Evolutionary conservation across 768 basidiomycete genomes (phyloP), one percentile per base, ranked within the genome.

Genomic region (Leccinum longicurvipes): DNA sequence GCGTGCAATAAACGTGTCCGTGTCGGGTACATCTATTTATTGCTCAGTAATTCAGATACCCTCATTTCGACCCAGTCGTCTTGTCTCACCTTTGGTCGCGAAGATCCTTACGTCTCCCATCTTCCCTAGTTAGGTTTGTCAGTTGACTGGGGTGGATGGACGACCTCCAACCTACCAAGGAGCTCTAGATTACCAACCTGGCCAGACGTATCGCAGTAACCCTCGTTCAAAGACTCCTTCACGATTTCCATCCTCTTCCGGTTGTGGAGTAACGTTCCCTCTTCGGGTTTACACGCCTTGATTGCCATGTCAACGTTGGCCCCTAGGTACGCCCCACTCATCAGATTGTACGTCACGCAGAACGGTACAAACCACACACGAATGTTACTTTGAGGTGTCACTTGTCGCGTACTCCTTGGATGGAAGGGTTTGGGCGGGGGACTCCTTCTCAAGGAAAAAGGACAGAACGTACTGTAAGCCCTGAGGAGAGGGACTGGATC

Each of bases 161-260:
- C 10, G 21, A 25, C 45, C 15, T 11, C 14, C 31, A 41, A 62
- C 79, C 46, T 58, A 84, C 89, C 90, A n/a, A 85, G 75, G 41
- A 79, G 69, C 29, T 74, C 77, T 51, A 93, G 71, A 64, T 90
- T 81, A 8, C 80, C 82, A 17, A 76, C 76, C 44, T 79, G 75
- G 1, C 87, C 89, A 49, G 85, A 86, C 12, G 85, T 71, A 68
- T 93, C 91, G 60, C 91, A 93, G 64, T 93, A 93, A 3, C 88
- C 86, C 58, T 91, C 88, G 58, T 89, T 77, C n/a, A 88, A 64
- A 8, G 84, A 83, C 65, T 91, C 90, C 60, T 82, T 86, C 29
- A 94, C 81, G 47, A 78, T 74, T 56, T 82, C 81, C 86, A 91
- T 87, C 41, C 82, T 76, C 64, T 86, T 77, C 46, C 82, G 73